A percentile compares a stretch with the other conserved stretches of the same genome.
phyloP scores from a whole-genome alignment of 306 rosid species.

The Abrus pulchellus region DNA sequence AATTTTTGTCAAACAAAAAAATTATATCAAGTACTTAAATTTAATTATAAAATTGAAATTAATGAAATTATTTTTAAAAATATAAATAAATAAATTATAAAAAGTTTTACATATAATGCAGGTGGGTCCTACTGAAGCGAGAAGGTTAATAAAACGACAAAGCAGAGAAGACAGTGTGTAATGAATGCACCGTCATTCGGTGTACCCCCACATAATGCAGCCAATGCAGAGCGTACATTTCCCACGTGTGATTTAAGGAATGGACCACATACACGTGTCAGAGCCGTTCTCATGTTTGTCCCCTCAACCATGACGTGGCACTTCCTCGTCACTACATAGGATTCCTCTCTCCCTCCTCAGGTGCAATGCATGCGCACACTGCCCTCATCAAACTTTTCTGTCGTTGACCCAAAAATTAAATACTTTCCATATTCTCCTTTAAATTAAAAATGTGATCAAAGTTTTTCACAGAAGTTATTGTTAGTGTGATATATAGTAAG shows the following conservation, averaged over 20 bases:
- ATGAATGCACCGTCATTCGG: constrained; percentile 60
- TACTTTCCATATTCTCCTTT: neutral
- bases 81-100: too few relatives aligned
- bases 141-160: constrained; percentile 36
- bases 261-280: constrained; percentile 48
- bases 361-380: constrained; percentile 49
- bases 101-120: neutral
- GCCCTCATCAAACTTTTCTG: constrained; percentile 24
- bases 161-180: constrained; percentile 6
- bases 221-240: constrained; percentile 37
- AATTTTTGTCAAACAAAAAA: too few relatives aligned
- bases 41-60: too few relatives aligned
- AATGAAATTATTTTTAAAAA: too few relatives aligned
- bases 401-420: constrained; percentile 12
- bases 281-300: constrained; percentile 9
- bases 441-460: neutral
- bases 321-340: constrained; percentile 44
- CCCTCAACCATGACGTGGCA: constrained; percentile 4
- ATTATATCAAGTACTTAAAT: too few relatives aligned
- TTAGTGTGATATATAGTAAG: too few relatives aligned
- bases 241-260: constrained; percentile 50
- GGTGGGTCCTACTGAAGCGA: neutral
- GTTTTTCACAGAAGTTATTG: too few relatives aligned
- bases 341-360: constrained; percentile 48
- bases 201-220: constrained; percentile 40